A percentile compares a stretch with the other conserved stretches of the same genome.
Evolutionary conservation across 1,139 yeast genomes (phyloP).

Genomic region (Saccharomyces hybrid): DNA sequence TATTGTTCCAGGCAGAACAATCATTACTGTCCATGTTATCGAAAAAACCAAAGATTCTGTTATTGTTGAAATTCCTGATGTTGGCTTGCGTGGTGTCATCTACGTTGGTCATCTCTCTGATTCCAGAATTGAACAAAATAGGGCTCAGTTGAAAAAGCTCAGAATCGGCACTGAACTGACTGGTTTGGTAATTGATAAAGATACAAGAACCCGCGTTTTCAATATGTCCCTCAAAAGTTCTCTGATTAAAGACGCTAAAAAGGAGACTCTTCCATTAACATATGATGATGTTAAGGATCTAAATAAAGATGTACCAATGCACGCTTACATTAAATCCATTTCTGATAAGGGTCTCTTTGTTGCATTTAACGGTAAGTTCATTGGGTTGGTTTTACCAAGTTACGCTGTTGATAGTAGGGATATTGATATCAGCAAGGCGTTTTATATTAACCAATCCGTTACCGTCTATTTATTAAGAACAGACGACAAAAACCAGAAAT

Average conservation of each 20-base stretch:
- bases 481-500: slow-evolving; percentile 64
- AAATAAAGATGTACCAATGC: slow-evolving; percentile 38
- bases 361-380: slow-evolving; percentile 69
- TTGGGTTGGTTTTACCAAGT: slow-evolving; percentile 77
- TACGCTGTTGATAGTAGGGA: slow-evolving; percentile 53
- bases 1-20: slow-evolving; percentile 54
- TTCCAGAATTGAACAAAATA: slow-evolving; percentile 64
- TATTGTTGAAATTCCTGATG: slow-evolving; percentile 53
- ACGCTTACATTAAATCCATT: slow-evolving; percentile 74
- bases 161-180: slow-evolving; percentile 54
- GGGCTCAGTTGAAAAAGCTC: slow-evolving; percentile 52
- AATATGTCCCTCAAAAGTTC: slow-evolving; percentile 60
- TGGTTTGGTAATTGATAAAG: slow-evolving; percentile 63
- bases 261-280: slow-evolving; percentile 46
- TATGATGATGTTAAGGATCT: slow-evolving; percentile 51
- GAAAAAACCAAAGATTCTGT: slow-evolving; percentile 72
- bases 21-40: slow-evolving; percentile 55
- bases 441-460: slow-evolving; percentile 58
- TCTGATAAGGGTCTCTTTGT: slow-evolving; percentile 77
- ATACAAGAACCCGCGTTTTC: slow-evolving; percentile 51
- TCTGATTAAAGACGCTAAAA: slow-evolving; percentile 57
- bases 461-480: slow-evolving; percentile 54
- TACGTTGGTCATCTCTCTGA: slow-evolving; percentile 71
- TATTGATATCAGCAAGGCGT: slow-evolving; percentile 51
- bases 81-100: slow-evolving; percentile 60